Base-by-base conservation (phyloP, 148 eudicot species). In the Salicornia ramosissima region DNA sequence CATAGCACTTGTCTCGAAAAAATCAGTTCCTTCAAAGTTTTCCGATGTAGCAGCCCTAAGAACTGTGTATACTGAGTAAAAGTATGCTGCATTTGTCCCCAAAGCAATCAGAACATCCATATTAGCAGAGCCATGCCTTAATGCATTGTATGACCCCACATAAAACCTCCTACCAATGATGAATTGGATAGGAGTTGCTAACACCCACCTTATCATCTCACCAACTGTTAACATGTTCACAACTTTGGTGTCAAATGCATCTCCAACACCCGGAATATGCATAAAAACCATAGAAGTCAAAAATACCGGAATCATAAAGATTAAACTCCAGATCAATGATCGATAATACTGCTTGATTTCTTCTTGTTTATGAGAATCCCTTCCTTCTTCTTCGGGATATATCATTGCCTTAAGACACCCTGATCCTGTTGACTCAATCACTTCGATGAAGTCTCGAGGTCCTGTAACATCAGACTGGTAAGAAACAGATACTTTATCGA, bases 61-160 rank as follows among this genome's bases (percentile, higher is more conserved):
- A 26, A 87, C 90, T 0, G 86, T 84, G 67, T 91, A 95, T 11
- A 89, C 91, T 10, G 99, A 95, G 68, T 89, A 95, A 54, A 89
- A 91, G 77, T 95, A 95, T 10, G 99, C 99, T 56, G 99, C 90
- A 70, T 95, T 95, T 65, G 99, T 95, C 74, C 99, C 99, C 70
- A 95, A 68, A 12, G 93, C 93, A 64, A 95, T 95, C 77, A 95
- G 75, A 70, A 95, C 99, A 81, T 95, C 99, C 99, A 95, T 95
- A 77, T 95, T 95, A 61, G 99, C 96, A 13, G 96, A 91, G 46
- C 96, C 96, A 70, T 82, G 90, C 57, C 82, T 78, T 51, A 89
- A 71, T 36, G 99, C 80, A 69, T 89, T 95, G 80, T 95, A 91
- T 30, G 97, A 79, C 28, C 99, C 99, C n/a, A 74, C 70, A 74